A percentile compares a stretch with the other conserved stretches of the same genome.
phyloP scores from a whole-genome alignment of 2,329 filamentous ascomycete species.

The Neonectria neomacrospora region DNA sequence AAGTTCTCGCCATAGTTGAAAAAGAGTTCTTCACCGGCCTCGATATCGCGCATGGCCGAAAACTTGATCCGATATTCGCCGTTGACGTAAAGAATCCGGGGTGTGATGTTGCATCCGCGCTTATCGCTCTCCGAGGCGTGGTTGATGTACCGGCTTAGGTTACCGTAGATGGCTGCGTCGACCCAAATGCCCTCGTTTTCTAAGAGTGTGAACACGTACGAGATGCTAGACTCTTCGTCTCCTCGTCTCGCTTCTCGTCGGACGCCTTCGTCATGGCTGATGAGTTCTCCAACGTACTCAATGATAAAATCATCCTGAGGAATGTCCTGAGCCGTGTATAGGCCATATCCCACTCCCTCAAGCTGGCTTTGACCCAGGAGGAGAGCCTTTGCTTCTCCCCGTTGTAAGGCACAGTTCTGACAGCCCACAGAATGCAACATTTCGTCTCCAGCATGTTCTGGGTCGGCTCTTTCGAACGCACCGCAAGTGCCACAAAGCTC shows the following conservation, averaged over 20 bases:
- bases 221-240: conserved; percentile 68
- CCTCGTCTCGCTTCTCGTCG: conserved; percentile 71
- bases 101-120: conserved; percentile 69
- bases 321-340: conserved; percentile 77
- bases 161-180: conserved; percentile 81
- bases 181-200: conserved; percentile 73
- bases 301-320: conserved; percentile 77
- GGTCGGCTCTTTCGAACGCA: conserved; percentile 74
- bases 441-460: conserved; percentile 71
- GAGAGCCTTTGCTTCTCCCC: conserved; percentile 72
- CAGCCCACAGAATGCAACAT: conserved; percentile 69
- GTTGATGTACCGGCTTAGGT: conserved; percentile 86
- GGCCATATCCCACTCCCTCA: conserved; percentile 75
- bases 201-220: conserved; percentile 71
- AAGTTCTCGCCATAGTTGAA: conserved; percentile 83
- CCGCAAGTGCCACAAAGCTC: conserved; percentile 79
- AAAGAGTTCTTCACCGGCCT: conserved; percentile 79
- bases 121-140: conserved; percentile 68
- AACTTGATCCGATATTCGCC: conserved; percentile 82
- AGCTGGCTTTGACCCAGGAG: conserved; percentile 77
- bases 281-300: conserved; percentile 83
- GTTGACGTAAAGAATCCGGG: conserved; percentile 77
- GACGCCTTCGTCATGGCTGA: conserved; percentile 75
- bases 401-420: conserved; percentile 78
- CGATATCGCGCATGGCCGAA: conserved; percentile 73